Evolutionary conservation across 139 green algal species (phyloP).

Genomic region (Pycnococcus provasolii): DNA sequence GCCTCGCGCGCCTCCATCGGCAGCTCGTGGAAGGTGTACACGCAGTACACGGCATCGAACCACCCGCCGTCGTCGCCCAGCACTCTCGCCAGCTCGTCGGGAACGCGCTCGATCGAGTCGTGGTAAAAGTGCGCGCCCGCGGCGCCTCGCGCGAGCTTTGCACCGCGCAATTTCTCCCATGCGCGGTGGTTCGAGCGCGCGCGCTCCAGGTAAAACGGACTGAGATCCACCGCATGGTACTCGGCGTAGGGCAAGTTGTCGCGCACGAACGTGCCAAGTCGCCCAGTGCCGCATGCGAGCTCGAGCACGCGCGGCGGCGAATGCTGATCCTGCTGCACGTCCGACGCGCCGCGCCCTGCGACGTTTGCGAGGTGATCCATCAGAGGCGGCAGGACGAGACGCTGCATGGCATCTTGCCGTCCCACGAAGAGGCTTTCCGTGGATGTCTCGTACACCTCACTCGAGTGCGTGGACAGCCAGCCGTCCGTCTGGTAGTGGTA

Average conservation of each 20-base stretch:
- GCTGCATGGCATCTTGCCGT: slow-evolving; percentile 12
- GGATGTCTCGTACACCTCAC: slow-evolving; percentile 15
- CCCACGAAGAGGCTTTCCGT: slow-evolving; percentile 16
- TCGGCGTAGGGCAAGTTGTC: not conserved
- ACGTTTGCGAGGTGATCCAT: not conserved
- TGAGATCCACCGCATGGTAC: slow-evolving; percentile 54
- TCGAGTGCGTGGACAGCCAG: not conserved
- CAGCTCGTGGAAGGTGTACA: slow-evolving; percentile 81
- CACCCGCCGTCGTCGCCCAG: slow-evolving; percentile 34
- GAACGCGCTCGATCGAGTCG: not conserved
- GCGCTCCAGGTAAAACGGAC: slow-evolving; percentile 65
- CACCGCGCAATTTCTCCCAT: slow-evolving; percentile 3
- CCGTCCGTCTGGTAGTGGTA: slow-evolving; percentile 17
- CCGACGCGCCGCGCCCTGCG: no score
- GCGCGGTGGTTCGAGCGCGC: slow-evolving; percentile 43
- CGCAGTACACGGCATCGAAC: slow-evolving; percentile 47
- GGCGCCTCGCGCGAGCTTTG: not conserved
- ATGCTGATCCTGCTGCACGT: no score
- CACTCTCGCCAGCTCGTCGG: slow-evolving; percentile 40
- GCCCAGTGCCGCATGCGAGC: slow-evolving; percentile 62
- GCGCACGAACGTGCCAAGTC: slow-evolving; percentile 62
- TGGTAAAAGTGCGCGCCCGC: not conserved
- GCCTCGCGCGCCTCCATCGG: slow-evolving; percentile 53
- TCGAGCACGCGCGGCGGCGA: slow-evolving; percentile 42
- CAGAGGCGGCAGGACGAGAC: not conserved